Conservation (phyloP, 768 basidiomycete genomes). For the Rhizopogon sp. region DNA sequence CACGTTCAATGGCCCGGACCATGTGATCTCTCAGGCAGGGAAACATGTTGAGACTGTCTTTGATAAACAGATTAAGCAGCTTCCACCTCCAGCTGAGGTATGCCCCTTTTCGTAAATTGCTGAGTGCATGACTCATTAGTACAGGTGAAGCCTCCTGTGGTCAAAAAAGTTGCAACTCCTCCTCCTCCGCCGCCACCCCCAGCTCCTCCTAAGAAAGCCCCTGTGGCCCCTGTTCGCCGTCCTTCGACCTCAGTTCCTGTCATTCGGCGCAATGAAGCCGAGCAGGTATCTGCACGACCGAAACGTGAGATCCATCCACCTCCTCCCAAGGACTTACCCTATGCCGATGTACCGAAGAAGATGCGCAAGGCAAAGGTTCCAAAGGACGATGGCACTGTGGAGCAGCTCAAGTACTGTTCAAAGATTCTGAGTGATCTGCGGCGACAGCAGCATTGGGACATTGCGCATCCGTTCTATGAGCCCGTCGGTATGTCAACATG, state of each 20-base stretch:
- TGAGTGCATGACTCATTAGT: conserved; percentile 11
- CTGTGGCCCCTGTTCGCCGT: conserved; percentile 50
- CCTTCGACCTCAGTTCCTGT: conserved; percentile 78
- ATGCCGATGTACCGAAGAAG: conserved; percentile 73
- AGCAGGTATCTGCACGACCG: conserved; percentile 61
- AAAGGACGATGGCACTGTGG: conserved; percentile 64
- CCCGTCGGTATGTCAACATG: conserved; percentile 74
- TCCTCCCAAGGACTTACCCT: conserved; percentile 84
- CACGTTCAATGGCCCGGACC: conserved; percentile 92
- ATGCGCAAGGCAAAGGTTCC: conserved; percentile 52
- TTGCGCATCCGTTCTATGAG: conserved; percentile 85
- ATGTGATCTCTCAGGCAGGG: conserved; percentile 73
- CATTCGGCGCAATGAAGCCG: conserved; percentile 72
- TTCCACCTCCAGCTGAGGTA: conserved; percentile 78
- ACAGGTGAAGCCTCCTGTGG: conserved; percentile 38
- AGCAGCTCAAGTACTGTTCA: conserved; percentile 81
- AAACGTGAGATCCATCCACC: conserved; percentile 98
- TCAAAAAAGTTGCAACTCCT: conserved; percentile 37
- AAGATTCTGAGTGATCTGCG: conserved; percentile 73
- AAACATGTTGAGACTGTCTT: conserved; percentile 79
- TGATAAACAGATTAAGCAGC: conserved; percentile 81
- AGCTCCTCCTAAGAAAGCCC: conserved; percentile 26
- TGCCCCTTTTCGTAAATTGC: conserved; percentile 24
- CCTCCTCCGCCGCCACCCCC: conserved; percentile 34
- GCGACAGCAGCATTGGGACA: conserved; percentile 68